Base-by-base conservation (phyloP, 805 yeast species). In the Nakazawaea populi region DNA sequence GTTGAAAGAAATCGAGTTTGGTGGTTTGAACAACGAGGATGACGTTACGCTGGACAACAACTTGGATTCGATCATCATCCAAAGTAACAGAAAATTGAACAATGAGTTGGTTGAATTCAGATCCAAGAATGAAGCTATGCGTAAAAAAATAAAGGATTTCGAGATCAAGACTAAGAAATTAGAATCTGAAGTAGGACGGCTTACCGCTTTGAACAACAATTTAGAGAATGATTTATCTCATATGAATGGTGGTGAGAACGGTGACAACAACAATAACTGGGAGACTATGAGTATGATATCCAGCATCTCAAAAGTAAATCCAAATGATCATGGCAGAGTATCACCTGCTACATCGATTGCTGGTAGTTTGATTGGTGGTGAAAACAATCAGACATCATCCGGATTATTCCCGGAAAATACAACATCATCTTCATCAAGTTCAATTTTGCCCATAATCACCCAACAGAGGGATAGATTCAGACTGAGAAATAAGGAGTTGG, bases 381-480 rank as follows among this genome's bases (percentile, higher is more conserved):
- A 37, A 37, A 37, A 11, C 40, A 37, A 37, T 37, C 40, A 37
- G n/a, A 10, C 40, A n/a, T 9, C 35, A 32, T 32, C 35, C 2
- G 35, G 35, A 32, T 11, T n/a, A 12, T 34, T 30, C 7, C 36
- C 41, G 3, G 44, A 38, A 29, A 6, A 12, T 9, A 34, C 40
- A 28, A 34, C 46, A 2, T 30, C 50, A 4, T 44, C 54, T 51
- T 35, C 63, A 63, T 53, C 80, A 32, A 32, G 35, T 32, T 76
- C 82, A 4, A 80, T 91, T 31, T 67, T 92, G 47, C 95, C 96
- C 1, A 89, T 92, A 48, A 81, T 94, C 31, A 90, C 97, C 11
- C 91, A 92, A 62, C 99, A 92, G 70, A 82, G 99, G 64, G 99
- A 92, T 66, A 74, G 99, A 55, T 90, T 91, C 73, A 82, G 95